phyloP scores from a whole-genome alignment of 257 asterid species.

The Datura wrightii region DNA sequence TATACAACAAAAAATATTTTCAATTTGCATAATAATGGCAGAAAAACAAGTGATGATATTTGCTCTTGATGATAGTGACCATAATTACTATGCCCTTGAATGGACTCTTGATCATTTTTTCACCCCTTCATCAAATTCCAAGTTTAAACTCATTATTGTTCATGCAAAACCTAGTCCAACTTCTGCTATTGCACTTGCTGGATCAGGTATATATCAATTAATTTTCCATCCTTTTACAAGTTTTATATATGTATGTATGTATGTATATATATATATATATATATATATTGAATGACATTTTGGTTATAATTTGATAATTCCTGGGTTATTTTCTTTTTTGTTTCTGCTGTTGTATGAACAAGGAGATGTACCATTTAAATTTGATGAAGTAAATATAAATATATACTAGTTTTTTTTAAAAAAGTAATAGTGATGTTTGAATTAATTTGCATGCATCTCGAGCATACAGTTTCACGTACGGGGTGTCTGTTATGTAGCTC shows the following conservation, averaged over 20 bases:
- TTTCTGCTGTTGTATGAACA: neutral
- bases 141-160: constrained; percentile 42
- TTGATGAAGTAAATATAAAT: neutral
- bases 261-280: neutral
- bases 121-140: constrained; percentile 21
- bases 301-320: neutral
- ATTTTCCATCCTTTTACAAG: neutral
- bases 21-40: neutral
- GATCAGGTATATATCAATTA: constrained; percentile 40
- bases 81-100: constrained; percentile 50
- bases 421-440: too few species aligned
- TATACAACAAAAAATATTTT: neutral
- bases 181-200: constrained; percentile 42
- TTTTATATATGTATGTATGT: neutral
- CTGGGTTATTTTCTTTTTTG: neutral
- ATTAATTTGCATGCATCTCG: too few species aligned
- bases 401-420: too few species aligned
- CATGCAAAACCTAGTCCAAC: constrained; percentile 43
- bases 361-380: neutral
- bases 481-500: too few species aligned
- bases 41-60: constrained; percentile 48
- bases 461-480: too few species aligned
- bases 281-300: neutral
- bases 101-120: constrained; percentile 49
- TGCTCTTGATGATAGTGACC: constrained; percentile 50